A percentile compares a stretch with the other conserved stretches of the same genome.
These are phyloP conservation scores for Geotrichum europaeum DNA, from an alignment of 1,139 yeast species.

Conservation along the genomic window DNA sequence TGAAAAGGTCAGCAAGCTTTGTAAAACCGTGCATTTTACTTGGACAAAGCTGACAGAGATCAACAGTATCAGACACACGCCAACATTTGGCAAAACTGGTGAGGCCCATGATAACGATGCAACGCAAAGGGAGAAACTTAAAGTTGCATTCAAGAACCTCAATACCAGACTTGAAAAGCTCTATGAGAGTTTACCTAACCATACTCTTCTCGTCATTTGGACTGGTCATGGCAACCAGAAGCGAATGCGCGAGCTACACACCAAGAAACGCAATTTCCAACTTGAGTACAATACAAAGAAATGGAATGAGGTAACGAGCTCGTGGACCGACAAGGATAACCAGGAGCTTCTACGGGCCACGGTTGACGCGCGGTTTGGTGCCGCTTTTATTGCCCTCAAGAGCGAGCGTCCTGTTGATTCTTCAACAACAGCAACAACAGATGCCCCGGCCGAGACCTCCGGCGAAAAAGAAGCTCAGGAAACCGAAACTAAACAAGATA, in stretches of 20 bases:
- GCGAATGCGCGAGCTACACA: slow-evolving; percentile 46
- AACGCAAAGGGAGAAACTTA: slow-evolving; percentile 18
- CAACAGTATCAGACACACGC: slow-evolving; percentile 37
- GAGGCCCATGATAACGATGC: not conserved
- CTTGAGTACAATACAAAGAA: slow-evolving; percentile 40
- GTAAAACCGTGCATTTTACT: slow-evolving; percentile 40
- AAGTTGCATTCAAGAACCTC: slow-evolving; percentile 33
- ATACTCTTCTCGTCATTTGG: slow-evolving; percentile 55
- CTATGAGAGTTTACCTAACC: slow-evolving; percentile 49
- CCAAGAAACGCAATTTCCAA: slow-evolving; percentile 39
- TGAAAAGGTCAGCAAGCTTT: slow-evolving; percentile 33
- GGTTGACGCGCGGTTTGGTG: slow-evolving; percentile 37
- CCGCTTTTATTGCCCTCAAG: slow-evolving; percentile 48
- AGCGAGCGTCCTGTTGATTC: slow-evolving; percentile 6
- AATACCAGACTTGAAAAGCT: slow-evolving; percentile 45
- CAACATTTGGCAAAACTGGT: slow-evolving; percentile 9
- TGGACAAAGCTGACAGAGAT: slow-evolving; percentile 55
- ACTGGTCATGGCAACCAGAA: slow-evolving; percentile 61
- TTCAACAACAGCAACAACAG: not conserved
- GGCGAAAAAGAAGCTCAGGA: not conserved
- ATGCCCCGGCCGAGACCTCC: not conserved
- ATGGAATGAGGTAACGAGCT: slow-evolving; percentile 42
- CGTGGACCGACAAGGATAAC: slow-evolving; percentile 50
- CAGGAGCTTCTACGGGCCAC: slow-evolving; percentile 40
- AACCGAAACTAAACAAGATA: not conserved